Percentiles rank a stretch among this genome's conserved stretches.
These are phyloP conservation scores for Chamaecrista fasciculata DNA, from an alignment of 306 rosid species.

Conservation along the genomic window DNA sequence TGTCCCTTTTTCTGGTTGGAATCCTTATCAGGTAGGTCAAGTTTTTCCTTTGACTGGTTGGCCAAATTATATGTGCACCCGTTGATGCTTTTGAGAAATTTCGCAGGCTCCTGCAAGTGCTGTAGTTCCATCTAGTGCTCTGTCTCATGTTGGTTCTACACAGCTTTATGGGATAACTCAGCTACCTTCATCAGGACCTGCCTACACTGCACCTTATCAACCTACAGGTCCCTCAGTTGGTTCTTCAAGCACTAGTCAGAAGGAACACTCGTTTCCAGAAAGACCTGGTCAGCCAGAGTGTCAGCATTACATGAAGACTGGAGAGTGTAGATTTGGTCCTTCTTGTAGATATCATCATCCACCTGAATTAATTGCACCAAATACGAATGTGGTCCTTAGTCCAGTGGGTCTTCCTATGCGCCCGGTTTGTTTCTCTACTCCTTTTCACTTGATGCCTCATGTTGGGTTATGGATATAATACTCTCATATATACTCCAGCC, in stretches of 20 bases:
- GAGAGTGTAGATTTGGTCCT: conserved; percentile 94
- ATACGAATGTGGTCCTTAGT: conserved; percentile 55
- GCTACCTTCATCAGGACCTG: conserved; percentile 50
- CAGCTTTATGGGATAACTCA: conserved; percentile 67
- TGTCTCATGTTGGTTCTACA: conserved; percentile 57
- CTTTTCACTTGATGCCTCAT: conserved; percentile 24
- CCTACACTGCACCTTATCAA: conserved; percentile 60
- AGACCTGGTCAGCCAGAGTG: conserved; percentile 97
- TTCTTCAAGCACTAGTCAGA: conserved; percentile 61
- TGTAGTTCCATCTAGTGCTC: conserved; percentile 61
- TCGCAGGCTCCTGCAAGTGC: conserved; percentile 72
- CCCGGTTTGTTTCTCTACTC: conserved; percentile 56
- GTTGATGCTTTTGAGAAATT: conserved; percentile 34
- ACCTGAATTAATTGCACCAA: conserved; percentile 53
- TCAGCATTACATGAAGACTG: conserved; percentile 88
- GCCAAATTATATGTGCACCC: conserved; percentile 24
- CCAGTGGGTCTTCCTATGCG: conserved; percentile 86
- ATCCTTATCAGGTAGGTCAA: conserved; percentile 70
- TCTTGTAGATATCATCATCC: conserved; percentile 99
- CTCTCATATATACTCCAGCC: conserved; percentile 1
- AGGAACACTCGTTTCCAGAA: conserved; percentile 75
- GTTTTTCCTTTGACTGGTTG: conserved; percentile 29
- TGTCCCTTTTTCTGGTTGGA: conserved; percentile 71
- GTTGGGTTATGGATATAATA: conserved; percentile 22
- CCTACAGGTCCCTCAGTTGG: conserved; percentile 59